phyloP scores from a whole-genome alignment of 2,329 filamentous ascomycete genomes.

The Xylariaceae sp. region DNA sequence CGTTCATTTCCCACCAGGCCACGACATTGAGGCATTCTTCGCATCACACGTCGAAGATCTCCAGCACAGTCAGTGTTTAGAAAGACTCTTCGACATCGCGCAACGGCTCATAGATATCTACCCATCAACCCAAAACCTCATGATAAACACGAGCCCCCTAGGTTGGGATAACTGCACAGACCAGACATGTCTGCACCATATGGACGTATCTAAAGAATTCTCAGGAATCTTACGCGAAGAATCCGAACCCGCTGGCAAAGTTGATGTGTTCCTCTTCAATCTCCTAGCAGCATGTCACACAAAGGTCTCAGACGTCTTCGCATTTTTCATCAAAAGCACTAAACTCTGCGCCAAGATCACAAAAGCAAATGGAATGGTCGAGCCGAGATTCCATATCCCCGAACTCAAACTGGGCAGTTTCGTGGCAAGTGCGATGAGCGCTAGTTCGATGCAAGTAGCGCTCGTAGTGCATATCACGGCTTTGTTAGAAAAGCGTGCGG shows the following conservation, averaged over 20 bases:
- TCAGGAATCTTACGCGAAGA: conserved; percentile 12
- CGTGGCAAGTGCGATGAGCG: conserved; percentile 21
- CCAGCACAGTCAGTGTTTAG: conserved; percentile 29
- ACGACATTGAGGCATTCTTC: conserved; percentile 22
- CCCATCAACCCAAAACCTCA: conserved; percentile 26
- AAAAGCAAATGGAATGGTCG: conserved; percentile 20
- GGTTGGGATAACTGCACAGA: conserved; percentile 26
- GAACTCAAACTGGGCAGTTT: conserved; percentile 39
- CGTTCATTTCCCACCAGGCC: conserved; percentile 27
- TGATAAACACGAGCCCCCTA: conserved; percentile 10
- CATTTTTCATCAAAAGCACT: conserved; percentile 31
- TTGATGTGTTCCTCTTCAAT: conserved; percentile 38
- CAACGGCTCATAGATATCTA: conserved; percentile 38
- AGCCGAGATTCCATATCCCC: conserved; percentile 36
- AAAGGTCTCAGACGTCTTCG: conserved; percentile 37
- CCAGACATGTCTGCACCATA: conserved; percentile 35
- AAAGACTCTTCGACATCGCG: conserved; percentile 33
- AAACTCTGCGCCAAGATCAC: conserved; percentile 33
- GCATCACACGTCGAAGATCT: conserved; percentile 21
- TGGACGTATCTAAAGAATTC: conserved; percentile 17
- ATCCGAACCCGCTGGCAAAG: conserved; percentile 2
- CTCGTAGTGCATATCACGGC: conserved; percentile 24
- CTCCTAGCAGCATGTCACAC: conserved; percentile 39
- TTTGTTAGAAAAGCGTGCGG: conserved; percentile 18
- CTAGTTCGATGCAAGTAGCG: conserved; percentile 26